phyloP scores from a whole-genome alignment of 306 rosid species.

The Cicer cuneatum region DNA sequence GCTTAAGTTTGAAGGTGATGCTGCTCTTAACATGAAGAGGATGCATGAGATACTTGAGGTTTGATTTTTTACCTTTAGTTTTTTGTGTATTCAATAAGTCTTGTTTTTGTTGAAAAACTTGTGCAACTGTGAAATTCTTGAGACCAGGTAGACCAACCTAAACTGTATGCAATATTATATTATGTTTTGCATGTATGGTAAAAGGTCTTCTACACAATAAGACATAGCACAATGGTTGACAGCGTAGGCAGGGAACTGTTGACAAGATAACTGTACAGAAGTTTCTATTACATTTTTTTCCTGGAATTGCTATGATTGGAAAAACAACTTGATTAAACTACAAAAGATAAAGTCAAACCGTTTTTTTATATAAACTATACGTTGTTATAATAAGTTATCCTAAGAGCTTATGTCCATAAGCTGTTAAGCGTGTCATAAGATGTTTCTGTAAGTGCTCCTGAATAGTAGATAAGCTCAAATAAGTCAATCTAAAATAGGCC shows the following conservation, averaged over 20 bases:
- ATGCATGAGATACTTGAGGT: slow-evolving; percentile 98
- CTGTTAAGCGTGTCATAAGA: no score
- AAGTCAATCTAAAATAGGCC: no score
- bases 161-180: not conserved
- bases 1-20: slow-evolving; percentile 83
- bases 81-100: slow-evolving; percentile 24
- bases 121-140: slow-evolving; percentile 11
- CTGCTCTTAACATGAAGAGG: slow-evolving; percentile 96
- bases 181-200: slow-evolving; percentile 6
- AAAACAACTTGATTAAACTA: no score
- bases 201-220: not conserved
- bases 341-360: no score
- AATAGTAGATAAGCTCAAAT: no score
- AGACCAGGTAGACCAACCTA: slow-evolving; percentile 7
- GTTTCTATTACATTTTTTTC: slow-evolving; percentile 15
- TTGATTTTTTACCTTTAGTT: slow-evolving; percentile 46
- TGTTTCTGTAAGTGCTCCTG: no score
- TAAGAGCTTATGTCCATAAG: no score
- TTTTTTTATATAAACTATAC: no score
- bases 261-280: not conserved
- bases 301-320: not conserved
- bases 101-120: slow-evolving; percentile 15
- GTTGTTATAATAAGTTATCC: no score
- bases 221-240: not conserved
- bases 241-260: slow-evolving; percentile 9